Percentiles rank a stretch among this genome's conserved stretches.
phyloP scores from a whole-genome alignment of 2,329 filamentous ascomycete species.

The Chaetoscypha palmicola region DNA sequence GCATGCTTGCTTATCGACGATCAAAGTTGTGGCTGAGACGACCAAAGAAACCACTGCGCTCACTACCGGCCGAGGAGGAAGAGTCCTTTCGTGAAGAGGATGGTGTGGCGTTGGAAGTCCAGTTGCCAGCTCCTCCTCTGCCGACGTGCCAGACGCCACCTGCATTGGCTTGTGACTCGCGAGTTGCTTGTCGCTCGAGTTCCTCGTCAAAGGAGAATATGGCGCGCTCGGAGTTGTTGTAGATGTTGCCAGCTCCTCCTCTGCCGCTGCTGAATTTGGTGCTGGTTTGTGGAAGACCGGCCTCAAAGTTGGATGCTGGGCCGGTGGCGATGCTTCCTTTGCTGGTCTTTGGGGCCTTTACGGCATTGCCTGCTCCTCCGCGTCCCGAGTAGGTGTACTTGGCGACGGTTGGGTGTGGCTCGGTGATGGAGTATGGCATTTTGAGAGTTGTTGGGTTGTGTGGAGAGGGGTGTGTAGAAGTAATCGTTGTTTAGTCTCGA shows the following conservation, averaged over 20 bases:
- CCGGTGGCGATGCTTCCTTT: constrained; percentile 20
- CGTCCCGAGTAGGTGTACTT: constrained; percentile 27
- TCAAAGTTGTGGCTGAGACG: constrained; percentile 23
- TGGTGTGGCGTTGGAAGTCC: constrained; percentile 7
- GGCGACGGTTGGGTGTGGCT: constrained; percentile 28
- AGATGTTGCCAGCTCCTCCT: constrained; percentile 31
- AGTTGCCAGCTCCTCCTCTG: constrained; percentile 30
- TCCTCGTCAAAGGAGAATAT: constrained; percentile 31
- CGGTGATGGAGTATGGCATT: constrained; percentile 25
- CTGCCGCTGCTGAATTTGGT: constrained; percentile 26
- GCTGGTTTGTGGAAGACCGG: constrained; percentile 22
- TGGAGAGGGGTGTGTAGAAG: constrained; percentile 1
- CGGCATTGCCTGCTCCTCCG: constrained; percentile 30
- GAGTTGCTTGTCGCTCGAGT: constrained; percentile 24
- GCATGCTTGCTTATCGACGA: constrained; percentile 16
- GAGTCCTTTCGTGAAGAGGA: constrained; percentile 23
- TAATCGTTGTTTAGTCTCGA: not conserved
- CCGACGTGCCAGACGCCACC: constrained; percentile 26
- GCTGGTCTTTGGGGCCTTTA: constrained; percentile 27
- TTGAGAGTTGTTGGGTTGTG: constrained; percentile 3
- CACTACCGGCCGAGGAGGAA: constrained; percentile 14
- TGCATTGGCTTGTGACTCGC: constrained; percentile 23
- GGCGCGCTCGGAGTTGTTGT: constrained; percentile 21
- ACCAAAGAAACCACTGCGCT: constrained; percentile 20
- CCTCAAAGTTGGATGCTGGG: constrained; percentile 26